A percentile compares a stretch with the other conserved stretches of the same genome.
Evolutionary conservation across 2,329 filamentous ascomycete species (phyloP).

Genomic region (Alternaria atra): DNA sequence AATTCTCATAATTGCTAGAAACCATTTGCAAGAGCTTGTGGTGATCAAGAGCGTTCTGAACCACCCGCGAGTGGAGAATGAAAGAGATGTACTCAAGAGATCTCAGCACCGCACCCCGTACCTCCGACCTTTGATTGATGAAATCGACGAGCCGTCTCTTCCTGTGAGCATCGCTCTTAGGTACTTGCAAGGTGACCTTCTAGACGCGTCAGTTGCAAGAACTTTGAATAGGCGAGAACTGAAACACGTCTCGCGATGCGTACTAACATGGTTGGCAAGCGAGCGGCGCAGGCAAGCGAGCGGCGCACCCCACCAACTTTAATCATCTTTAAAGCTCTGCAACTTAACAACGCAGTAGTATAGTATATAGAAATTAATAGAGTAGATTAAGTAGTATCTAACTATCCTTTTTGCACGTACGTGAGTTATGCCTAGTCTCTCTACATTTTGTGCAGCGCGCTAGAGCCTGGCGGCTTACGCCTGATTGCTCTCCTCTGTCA

Average conservation of each 20-base stretch:
- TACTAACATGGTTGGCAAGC: background rate
- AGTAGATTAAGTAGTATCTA: no score
- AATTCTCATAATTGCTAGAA: constrained; percentile 9
- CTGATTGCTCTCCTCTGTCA: no score
- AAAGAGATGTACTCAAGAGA: constrained; percentile 36
- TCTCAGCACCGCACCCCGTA: constrained; percentile 34
- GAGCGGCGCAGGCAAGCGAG: background rate
- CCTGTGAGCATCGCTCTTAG: constrained; percentile 34
- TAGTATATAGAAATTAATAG: no score
- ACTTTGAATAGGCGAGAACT: constrained; percentile 29
- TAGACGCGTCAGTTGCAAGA: constrained; percentile 19
- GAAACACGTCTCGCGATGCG: constrained; percentile 26
- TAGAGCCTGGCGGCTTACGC: no score
- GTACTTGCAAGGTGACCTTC: constrained; percentile 33
- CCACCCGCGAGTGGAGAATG: constrained; percentile 35
- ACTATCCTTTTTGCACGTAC: no score
- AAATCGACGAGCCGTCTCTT: constrained; percentile 31
- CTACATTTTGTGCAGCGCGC: no score
- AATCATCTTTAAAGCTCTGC: no score
- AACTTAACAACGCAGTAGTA: no score
- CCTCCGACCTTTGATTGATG: constrained; percentile 40
- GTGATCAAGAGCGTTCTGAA: constrained; percentile 37
- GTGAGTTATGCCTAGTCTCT: no score
- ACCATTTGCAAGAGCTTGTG: constrained; percentile 18
- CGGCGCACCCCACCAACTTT: background rate